Percentiles rank a stretch among this genome's conserved stretches.
Conservation (phyloP, 2,329 filamentous ascomycete species). For the Albifimbria verrucaria region DNA sequence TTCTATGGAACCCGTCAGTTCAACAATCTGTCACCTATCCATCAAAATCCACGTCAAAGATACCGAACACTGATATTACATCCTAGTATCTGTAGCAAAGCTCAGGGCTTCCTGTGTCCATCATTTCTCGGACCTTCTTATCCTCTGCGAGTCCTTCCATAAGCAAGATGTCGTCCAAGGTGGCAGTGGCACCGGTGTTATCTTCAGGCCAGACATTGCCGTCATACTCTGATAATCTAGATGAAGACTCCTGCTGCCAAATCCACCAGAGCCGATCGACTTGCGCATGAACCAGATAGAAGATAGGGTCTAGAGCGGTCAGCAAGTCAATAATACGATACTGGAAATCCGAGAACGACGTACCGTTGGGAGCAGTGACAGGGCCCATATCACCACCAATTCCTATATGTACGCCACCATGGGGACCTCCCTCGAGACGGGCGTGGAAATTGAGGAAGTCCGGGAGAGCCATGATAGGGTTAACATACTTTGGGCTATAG, state of each 20-base stretch:
- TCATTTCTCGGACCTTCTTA: not conserved
- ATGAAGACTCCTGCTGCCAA: not conserved
- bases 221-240: not conserved
- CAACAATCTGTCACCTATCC: too few relatives aligned
- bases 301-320: not conserved
- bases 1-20: too few relatives aligned
- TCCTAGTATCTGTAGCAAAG: not conserved
- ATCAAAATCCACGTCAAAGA: too few relatives aligned
- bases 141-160: not conserved
- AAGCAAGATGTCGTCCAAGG: not conserved
- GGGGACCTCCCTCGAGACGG: not conserved
- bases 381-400: slow-evolving; percentile 1
- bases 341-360: not conserved
- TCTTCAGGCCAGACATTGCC: not conserved
- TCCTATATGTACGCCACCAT: not conserved
- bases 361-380: not conserved
- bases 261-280: slow-evolving; percentile 1
- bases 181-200: not conserved
- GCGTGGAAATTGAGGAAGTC: not conserved
- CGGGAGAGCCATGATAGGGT: not conserved
- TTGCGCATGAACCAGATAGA: not conserved
- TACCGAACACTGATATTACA: too few relatives aligned
- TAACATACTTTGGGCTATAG: not conserved
- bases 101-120: not conserved
- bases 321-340: not conserved